A percentile compares a stretch with the other conserved stretches of the same genome.
Conservation (phyloP, 768 basidiomycete genomes). For the Heimioporus sp. region DNA sequence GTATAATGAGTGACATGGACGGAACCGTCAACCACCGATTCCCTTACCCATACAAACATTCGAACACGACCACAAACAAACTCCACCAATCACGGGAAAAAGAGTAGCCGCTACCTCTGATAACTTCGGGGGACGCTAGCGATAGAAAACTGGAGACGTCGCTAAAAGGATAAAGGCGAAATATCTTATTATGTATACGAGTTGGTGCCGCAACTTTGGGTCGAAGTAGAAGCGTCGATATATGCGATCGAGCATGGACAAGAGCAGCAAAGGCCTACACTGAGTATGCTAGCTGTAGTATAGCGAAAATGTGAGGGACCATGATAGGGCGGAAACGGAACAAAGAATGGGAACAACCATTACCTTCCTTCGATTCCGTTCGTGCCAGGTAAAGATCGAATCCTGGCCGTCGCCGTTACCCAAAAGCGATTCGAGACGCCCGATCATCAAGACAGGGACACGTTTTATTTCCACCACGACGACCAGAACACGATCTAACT, state of each 20-base stretch:
- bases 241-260: slow-evolving; percentile 6
- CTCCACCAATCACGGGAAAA: slow-evolving; percentile 99
- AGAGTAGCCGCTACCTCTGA: slow-evolving; percentile 87
- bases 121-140: slow-evolving; percentile 87
- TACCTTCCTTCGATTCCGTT: slow-evolving; percentile 89
- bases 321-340: slow-evolving; percentile 26
- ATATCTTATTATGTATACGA: slow-evolving; percentile 76
- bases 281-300: slow-evolving; percentile 75
- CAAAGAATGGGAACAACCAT: slow-evolving; percentile 30
- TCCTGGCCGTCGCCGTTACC: slow-evolving; percentile 77
- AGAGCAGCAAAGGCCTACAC: slow-evolving; percentile 55
- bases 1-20: slow-evolving; percentile 22
- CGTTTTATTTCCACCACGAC: slow-evolving; percentile 22
- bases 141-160: slow-evolving; percentile 22
- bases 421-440: slow-evolving; percentile 71
- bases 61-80: slow-evolving; percentile 94
- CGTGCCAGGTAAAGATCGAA: slow-evolving; percentile 93
- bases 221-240: slow-evolving; percentile 30
- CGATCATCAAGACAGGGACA: slow-evolving; percentile 20
- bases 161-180: slow-evolving; percentile 25
- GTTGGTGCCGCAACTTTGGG: slow-evolving; percentile 74
- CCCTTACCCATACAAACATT: slow-evolving; percentile 86
- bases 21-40: slow-evolving; percentile 26
- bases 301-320: slow-evolving; percentile 21
- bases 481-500: slow-evolving; percentile 18